Evolutionary conservation across 2,329 filamentous ascomycete genomes (phyloP).

Genomic region (Trematosphaeria pertusa): DNA sequence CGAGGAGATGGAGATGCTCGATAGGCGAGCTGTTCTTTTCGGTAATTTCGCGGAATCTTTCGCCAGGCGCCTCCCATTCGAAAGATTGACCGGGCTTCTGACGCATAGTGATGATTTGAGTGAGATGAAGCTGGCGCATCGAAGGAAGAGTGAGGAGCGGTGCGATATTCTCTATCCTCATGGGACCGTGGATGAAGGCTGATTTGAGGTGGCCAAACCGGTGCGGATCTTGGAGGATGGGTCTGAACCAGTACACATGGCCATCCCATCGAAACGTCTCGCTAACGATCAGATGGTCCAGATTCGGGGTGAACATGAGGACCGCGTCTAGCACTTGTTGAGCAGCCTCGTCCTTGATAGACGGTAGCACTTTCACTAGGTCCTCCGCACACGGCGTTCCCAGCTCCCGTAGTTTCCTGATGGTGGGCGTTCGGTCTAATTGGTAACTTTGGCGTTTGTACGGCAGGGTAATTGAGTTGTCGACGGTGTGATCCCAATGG

Average conservation of each 20-base stretch:
- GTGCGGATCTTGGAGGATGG: neutral
- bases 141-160: constrained; percentile 2
- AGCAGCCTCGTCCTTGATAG: neutral
- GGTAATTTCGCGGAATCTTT: neutral
- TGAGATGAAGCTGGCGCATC: constrained; percentile 5
- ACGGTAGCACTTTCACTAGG: neutral
- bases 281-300: neutral
- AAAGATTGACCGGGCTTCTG: neutral
- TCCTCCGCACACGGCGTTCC: neutral
- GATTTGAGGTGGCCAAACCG: neutral
- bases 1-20: constrained; percentile 3
- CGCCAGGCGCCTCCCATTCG: neutral
- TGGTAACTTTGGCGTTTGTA: too few species aligned
- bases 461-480: too few species aligned
- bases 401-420: too few species aligned
- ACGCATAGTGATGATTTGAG: neutral
- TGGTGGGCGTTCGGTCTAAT: too few species aligned
- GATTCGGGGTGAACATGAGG: neutral
- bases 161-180: constrained; percentile 1
- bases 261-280: constrained; percentile 8
- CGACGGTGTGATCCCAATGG: constrained; percentile 2
- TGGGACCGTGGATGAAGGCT: constrained; percentile 1
- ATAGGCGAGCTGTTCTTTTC: constrained; percentile 2
- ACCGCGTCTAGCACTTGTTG: neutral
- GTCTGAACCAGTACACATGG: constrained; percentile 3